A percentile compares a stretch with the other conserved stretches of the same genome.
phyloP scores from a whole-genome alignment of 1,139 yeast species.

The Lipomyces yarrowii region DNA sequence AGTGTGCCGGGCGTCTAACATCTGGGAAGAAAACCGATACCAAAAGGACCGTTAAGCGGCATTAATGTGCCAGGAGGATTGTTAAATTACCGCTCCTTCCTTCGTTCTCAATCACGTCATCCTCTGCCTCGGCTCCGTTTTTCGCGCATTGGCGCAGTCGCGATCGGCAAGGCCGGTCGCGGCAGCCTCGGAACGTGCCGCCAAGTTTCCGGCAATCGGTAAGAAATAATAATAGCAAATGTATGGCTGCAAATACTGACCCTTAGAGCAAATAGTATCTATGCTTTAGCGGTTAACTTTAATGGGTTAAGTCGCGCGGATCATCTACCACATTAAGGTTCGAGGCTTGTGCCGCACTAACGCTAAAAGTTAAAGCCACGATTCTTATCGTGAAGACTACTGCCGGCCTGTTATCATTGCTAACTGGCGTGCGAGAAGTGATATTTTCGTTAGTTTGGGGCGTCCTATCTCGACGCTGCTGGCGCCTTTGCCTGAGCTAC shows the following conservation, averaged over 20 bases:
- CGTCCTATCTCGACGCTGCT: neutral
- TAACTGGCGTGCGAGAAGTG: neutral
- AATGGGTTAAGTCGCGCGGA: neutral
- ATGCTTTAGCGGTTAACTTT: neutral
- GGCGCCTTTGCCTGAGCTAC: neutral
- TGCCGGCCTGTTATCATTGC: neutral
- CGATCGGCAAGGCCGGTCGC: too few relatives aligned
- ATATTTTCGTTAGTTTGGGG: neutral
- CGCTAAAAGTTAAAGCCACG: neutral
- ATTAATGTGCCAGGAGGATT: too few relatives aligned
- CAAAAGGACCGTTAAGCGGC: too few relatives aligned
- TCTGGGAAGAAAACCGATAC: too few relatives aligned
- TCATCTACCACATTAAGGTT: neutral
- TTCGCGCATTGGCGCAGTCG: too few relatives aligned
- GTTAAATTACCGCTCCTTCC: too few relatives aligned
- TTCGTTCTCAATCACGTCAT: too few relatives aligned
- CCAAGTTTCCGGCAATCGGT: neutral
- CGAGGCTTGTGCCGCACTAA: neutral
- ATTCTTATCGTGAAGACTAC: neutral
- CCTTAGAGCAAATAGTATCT: neutral
- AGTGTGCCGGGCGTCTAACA: neutral
- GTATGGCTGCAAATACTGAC: neutral
- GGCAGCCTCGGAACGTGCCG: neutral
- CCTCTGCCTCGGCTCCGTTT: too few relatives aligned
- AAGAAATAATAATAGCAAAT: neutral